These are phyloP conservation scores for Trichoderma harzianum DNA, from an alignment of 2,329 filamentous ascomycete species.

Conservation along the genomic window DNA sequence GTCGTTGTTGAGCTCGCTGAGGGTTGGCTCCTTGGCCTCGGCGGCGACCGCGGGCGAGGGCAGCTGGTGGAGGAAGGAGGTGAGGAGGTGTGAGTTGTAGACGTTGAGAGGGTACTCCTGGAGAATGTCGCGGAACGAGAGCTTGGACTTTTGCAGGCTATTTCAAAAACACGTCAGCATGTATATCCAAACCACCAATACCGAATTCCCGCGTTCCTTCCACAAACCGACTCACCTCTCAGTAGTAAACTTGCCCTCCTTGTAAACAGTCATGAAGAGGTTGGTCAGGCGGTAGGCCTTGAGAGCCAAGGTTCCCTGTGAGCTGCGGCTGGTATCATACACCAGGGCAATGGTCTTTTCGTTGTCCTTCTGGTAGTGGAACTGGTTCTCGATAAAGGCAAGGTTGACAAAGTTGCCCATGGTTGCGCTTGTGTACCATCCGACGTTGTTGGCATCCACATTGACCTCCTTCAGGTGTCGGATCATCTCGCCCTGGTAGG, in stretches of 20 bases:
- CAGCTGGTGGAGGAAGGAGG: conserved; percentile 89
- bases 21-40: conserved; percentile 70
- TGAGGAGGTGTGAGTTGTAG: conserved; percentile 97
- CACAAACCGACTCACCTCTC: conserved; percentile 65
- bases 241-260: conserved; percentile 96
- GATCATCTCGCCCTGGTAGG: conserved; percentile 96
- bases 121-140: conserved; percentile 91
- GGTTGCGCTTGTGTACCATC: conserved; percentile 97
- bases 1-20: conserved; percentile 71
- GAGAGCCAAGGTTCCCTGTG: conserved; percentile 84
- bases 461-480: conserved; percentile 95
- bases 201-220: background rate
- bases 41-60: conserved; percentile 60
- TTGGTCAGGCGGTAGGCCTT: conserved; percentile 88
- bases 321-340: conserved; percentile 92
- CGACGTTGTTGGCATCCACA: conserved; percentile 94
- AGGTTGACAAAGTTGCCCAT: conserved; percentile 98
- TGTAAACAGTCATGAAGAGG: conserved; percentile 84
- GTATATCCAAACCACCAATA: background rate
- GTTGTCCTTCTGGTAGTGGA: conserved; percentile 94
- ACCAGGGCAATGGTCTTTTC: conserved; percentile 84
- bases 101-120: conserved; percentile 84
- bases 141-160: conserved; percentile 90
- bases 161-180: conserved; percentile 4
- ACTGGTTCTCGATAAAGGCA: conserved; percentile 96